A percentile compares a stretch with the other conserved stretches of the same genome.
Evolutionary conservation across 2,329 filamentous ascomycete genomes (phyloP).

Genomic region (Paraphaeosphaeria minitans): DNA sequence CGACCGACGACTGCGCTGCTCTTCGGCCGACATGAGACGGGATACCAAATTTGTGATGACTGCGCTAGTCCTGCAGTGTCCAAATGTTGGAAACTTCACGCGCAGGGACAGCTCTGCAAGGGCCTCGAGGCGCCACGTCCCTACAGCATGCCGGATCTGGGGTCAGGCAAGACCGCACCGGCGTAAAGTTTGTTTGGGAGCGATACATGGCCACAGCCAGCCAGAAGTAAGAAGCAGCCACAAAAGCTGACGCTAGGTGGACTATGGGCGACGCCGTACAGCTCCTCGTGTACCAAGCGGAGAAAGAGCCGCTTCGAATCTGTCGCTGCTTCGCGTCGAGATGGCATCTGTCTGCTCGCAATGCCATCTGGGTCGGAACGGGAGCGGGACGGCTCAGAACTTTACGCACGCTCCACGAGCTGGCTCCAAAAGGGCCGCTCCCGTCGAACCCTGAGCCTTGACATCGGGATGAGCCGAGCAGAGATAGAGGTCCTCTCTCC

Average conservation of each 20-base stretch:
- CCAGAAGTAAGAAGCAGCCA: conserved; percentile 25
- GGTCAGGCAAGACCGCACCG: conserved; percentile 31
- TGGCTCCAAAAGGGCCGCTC: conserved; percentile 32
- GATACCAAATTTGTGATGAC: conserved; percentile 20
- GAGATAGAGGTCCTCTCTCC: background rate
- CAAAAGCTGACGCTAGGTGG: conserved; percentile 13
- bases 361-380: conserved; percentile 26
- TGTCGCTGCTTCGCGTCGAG: background rate
- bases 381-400: conserved; percentile 33
- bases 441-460: conserved; percentile 24
- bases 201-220: conserved; percentile 31
- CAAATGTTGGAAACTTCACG: conserved; percentile 37
- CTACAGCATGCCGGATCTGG: conserved; percentile 33
- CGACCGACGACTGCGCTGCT: background rate
- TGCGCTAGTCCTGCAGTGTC: conserved; percentile 25
- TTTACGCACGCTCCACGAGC: conserved; percentile 39
- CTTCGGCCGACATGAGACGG: conserved; percentile 5
- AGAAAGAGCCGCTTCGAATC: conserved; percentile 13
- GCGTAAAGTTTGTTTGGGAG: conserved; percentile 37
- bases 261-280: conserved; percentile 4
- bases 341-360: background rate
- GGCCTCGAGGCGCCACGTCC: conserved; percentile 25
- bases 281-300: conserved; percentile 13
- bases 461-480: conserved; percentile 31
- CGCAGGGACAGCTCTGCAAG: conserved; percentile 34